Evolutionary conservation across 306 rosid genomes (phyloP).

Genomic region (Coriaria nepalensis): DNA sequence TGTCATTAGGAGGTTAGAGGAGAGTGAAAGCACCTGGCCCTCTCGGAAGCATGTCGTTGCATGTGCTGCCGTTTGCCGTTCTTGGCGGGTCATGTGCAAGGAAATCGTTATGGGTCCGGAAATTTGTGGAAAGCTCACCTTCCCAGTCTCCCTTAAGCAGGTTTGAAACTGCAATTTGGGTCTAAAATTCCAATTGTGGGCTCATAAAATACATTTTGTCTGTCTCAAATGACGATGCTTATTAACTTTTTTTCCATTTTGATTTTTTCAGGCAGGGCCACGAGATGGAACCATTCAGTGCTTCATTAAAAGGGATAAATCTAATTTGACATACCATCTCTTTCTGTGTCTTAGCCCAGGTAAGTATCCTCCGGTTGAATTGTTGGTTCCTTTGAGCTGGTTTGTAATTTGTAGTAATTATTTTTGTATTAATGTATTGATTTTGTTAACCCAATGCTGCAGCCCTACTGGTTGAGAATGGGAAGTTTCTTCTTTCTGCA

Average conservation of each 20-base stretch:
- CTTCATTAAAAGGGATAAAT: conserved; percentile 90
- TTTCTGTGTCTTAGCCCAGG: conserved; percentile 91
- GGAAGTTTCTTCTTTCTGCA: conserved; percentile 93
- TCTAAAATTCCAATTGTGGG: background rate
- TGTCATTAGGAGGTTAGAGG: conserved; percentile 75
- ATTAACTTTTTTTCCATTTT: background rate
- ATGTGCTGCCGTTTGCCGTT: conserved; percentile 73
- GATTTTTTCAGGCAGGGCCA: conserved; percentile 53
- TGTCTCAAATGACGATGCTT: too few species aligned
- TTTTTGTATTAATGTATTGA: background rate
- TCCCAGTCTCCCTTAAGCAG: conserved; percentile 88
- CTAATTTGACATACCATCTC: conserved; percentile 79
- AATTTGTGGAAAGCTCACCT: conserved; percentile 73
- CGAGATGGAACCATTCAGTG: conserved; percentile 77
- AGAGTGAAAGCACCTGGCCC: conserved; percentile 79
- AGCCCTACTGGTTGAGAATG: conserved; percentile 43
- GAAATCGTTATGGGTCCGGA: conserved; percentile 64
- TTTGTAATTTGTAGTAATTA: background rate
- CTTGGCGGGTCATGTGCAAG: conserved; percentile 92
- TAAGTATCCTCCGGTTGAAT: conserved; percentile 18
- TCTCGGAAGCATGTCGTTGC: conserved; percentile 64
- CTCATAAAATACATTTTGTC: background rate
- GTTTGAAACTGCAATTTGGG: conserved; percentile 14
- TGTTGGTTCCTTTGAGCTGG: background rate
- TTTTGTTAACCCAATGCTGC: background rate